Conservation (phyloP, 2,329 filamentous ascomycete genomes). For the Endoconidiophora polonica region DNA sequence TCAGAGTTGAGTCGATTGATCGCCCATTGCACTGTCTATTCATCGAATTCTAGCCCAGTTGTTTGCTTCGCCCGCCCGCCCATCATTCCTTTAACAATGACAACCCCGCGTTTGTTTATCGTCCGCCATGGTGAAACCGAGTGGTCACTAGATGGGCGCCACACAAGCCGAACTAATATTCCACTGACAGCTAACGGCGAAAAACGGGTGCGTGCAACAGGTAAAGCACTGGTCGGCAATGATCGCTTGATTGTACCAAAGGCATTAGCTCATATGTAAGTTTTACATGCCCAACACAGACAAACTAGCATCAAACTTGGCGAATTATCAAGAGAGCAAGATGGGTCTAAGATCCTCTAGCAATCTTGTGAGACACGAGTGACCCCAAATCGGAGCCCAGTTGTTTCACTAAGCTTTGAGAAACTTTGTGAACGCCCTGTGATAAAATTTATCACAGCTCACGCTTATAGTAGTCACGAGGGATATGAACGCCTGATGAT, state of each 20-base stretch:
- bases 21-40: neutral
- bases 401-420: neutral
- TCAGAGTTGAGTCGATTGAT: neutral
- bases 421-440: neutral
- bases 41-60: neutral
- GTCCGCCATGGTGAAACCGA: conserved; percentile 87
- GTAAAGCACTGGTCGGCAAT: conserved; percentile 64
- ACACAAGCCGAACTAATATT: conserved; percentile 78
- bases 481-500: too few relatives aligned
- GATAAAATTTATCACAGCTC: too few relatives aligned
- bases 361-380: too few relatives aligned
- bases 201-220: conserved; percentile 58
- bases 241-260: conserved; percentile 72
- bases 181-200: conserved; percentile 69
- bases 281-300: neutral
- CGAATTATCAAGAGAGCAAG: too few relatives aligned
- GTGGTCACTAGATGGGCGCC: conserved; percentile 75
- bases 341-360: too few relatives aligned
- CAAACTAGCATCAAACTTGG: conserved; percentile 5
- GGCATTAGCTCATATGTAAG: conserved; percentile 69
- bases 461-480: too few relatives aligned
- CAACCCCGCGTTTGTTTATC: conserved; percentile 60
- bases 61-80: neutral
- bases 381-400: too few relatives aligned
- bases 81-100: conserved; percentile 16